Evolutionary conservation across 2,329 filamentous ascomycete species (phyloP), one percentile per base, ranked within the genome.

Genomic region (Phialocephala subalpina): DNA sequence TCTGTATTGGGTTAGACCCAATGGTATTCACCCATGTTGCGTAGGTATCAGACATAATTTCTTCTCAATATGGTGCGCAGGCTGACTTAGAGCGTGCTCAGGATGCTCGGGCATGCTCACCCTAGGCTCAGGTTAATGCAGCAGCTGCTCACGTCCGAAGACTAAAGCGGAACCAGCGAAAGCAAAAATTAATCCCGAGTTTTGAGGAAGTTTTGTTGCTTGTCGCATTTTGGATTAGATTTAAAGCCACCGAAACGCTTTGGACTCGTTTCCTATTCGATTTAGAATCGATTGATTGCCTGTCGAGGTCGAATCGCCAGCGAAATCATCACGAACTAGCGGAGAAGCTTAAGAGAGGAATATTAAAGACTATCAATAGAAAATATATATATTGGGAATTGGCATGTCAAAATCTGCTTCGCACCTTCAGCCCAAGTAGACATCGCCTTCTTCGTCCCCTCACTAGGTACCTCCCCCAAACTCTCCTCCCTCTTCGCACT

Each of bases 201-300:
- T n/a, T n/a, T n/a, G n/a, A n/a, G 11, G 25, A 25, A 49, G 45
- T 49, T 49, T 49, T 25, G 45, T 49, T 49, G 45, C 45, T 25
- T 20, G 25, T 49, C 45, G 45, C 45, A 49, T 2, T 22, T 25
- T 3, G 22, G 25, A 7, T 14, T 22, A 7, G n/a, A 7, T 9
- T 47, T 7, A 7, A 40, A 47, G 20, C 22, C n/a, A 2, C n/a
- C 20, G 14, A 49, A 25, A 5, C 7, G 20, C 1, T 49, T 49
- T n/a, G n/a, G n/a, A 49, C 11, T 25, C 45, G 45, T 11, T 49
- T 25, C 7, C 20, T 7, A 49, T 9, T 49, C 45, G 20, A 49
- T 49, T 27, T 20, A 27, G 45, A 49, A n/a, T n/a, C n/a, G n/a
- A 49, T 49, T 20, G 45, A 25, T 49, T 27, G 14, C 16, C 18